Evolutionary conservation across 176 grass and related monocot genomes (phyloP), one percentile per base, ranked within the genome.

Genomic region (Otatea glauca): DNA sequence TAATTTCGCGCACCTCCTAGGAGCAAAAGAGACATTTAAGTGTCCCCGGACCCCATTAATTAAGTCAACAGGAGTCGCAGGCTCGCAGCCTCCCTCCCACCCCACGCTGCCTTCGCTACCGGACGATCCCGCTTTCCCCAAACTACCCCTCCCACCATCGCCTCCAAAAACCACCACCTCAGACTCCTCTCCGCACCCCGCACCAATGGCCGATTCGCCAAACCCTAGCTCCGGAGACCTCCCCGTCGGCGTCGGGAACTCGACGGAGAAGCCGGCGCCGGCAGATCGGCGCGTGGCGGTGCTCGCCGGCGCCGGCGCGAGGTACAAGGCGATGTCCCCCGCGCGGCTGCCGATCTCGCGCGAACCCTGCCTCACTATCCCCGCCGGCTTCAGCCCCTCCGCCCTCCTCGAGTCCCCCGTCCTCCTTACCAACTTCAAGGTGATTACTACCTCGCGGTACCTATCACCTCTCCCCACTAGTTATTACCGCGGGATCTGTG

Each of bases 301-400:
- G 78, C 78, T 88, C 15, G 73, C 87, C 13, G 85, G 78, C 49
- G 81, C 83, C 3, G 96, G 89, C 5, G 96, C 96, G 13, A 92
- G 88, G 86, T 99, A 99, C 91, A 94, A 94, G 93, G 89, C 91
- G 21, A 94, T 99, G 96, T 96, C 96, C 64, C 96, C 93, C 25
- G 93, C 96, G 21, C 84, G 84, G 59, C 91, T 99, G 77, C 93
- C 91, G 74, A 99, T 99, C 85, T 78, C 91, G 73, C 92, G 96
- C 23, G 83, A 88, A 59, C 86, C 96, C 42, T 99, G 93, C 78
- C 86, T 99, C 80, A 92, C 89, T 35, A 99, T 99, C 88, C 93
- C 91, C 18, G 80, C 93, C 15, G 96, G 96, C 2, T 92, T 96
- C 77, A 95, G 91, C 80, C 96, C 96, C 65, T 93, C 91, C 8